Evolutionary conservation across 176 grass and related monocot species (phyloP).

Genomic region (Aegilops longissima): DNA sequence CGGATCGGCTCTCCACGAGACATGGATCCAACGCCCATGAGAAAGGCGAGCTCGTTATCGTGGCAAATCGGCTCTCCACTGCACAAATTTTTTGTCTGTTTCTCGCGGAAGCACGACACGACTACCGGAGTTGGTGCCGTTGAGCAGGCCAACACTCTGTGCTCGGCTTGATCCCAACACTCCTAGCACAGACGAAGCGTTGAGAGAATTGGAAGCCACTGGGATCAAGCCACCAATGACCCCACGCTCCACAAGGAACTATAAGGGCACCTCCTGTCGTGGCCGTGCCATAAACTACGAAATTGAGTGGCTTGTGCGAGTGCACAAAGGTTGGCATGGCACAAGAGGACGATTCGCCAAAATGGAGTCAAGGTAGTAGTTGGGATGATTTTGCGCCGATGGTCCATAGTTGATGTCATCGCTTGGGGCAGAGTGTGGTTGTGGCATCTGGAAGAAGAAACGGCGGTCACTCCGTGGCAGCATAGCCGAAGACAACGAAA

Average conservation of each 20-base stretch:
- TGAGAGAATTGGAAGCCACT: background rate
- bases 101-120: background rate
- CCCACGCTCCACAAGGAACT: background rate
- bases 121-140: too few relatives aligned
- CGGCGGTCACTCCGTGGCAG: background rate
- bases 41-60: background rate
- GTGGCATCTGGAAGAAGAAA: background rate
- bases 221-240: background rate
- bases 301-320: too few relatives aligned
- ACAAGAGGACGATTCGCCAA: too few relatives aligned
- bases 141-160: background rate
- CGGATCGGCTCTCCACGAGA: background rate
- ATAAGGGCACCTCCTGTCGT: too few relatives aligned
- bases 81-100: background rate
- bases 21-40: background rate
- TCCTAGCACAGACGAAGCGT: background rate
- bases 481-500: background rate
- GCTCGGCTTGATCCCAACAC: background rate
- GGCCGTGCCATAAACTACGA: too few relatives aligned
- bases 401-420: too few relatives aligned
- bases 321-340: too few relatives aligned
- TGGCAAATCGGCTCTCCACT: background rate
- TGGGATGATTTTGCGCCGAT: too few relatives aligned
- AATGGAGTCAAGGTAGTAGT: too few relatives aligned
- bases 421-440: too few relatives aligned